Evolutionary conservation across 2,329 filamentous ascomycete genomes (phyloP), one percentile per base, ranked within the genome.

Genomic region (Monosporascus sp.): DNA sequence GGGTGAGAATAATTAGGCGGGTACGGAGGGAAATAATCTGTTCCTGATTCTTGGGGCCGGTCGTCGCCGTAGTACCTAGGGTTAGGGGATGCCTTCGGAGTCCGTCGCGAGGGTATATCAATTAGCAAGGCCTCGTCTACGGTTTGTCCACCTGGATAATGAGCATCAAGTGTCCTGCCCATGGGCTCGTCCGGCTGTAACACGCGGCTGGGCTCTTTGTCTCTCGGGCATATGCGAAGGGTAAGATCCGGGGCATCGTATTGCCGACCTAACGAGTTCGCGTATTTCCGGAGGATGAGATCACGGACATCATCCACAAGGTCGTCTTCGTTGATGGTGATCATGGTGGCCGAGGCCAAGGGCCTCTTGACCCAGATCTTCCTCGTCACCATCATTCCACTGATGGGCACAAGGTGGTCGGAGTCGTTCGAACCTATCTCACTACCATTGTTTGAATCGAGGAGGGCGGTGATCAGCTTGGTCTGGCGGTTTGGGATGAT

Each of bases 361-460:
- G 89, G 88, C 64, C 93, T 82, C 76, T 88, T 94, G 67, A 97
- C 93, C 94, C 94, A 99, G 63, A 97, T 85, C 78, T 96, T 97
- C 68, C 90, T 82, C 53, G 80, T 83, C 59, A 82, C 73, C 82
- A 85, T 85, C 55, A 68, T 74, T 56, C 67, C 67, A 63, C 71
- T 73, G 51, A 77, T 71, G 44, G 72, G 71, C 50, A 65, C 54
- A 55, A 69, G 55, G 63, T 69, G 55, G 57, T 70, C 63, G 58
- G 64, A 55, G 62, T 70, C 65, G 68, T 66, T 55, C 65, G 70
- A 64, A 64, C 76, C 69, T 70, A 67, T 46, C 52, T 73, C 72
- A 59, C 68, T 63, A 58, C 67, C 57, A 50, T 73, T 64, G 27
- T 72, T 70, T 48, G 74, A 65, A 59, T 78, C 73, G 56, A 85